Base-by-base conservation (phyloP, 2,329 filamentous ascomycete genomes). In the Pseudogymnoascus sp. region DNA sequence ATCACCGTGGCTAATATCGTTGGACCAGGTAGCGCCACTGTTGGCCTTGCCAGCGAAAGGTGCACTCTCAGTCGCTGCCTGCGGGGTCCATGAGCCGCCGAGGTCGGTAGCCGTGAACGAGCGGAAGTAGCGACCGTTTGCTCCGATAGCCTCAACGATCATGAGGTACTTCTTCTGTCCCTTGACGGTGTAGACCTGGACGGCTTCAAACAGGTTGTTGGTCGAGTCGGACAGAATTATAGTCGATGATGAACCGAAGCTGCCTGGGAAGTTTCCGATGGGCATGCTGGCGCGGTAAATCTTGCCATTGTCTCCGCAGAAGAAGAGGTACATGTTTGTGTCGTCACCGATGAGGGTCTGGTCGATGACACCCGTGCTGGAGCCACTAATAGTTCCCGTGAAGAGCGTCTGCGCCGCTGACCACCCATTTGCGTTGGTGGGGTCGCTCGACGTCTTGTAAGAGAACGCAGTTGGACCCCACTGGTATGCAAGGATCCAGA, bases 21-120 rank as follows among this genome's bases (percentile, higher is more conserved):
- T 83, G 56, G 85, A 87, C 86, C 86, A 89, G 16, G 78, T 79
- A 1, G 84, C 84, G 38, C 83, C 85, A 60, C 80, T 86, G 75
- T 88, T 89, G 28, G 79, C 82, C 76, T 85, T 86, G 68, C 86
- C 84, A n/a, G 85, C 85, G 65, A 89, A 89, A 0, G 86, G 85
- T n/a, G 73, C 75, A 67, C 69, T 73, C 75, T 88, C 86, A 12
- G 69, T 78, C 0, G 76, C 76, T 1, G 85, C 83, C 69, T 87
- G 81, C 8, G 79, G 67, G 0, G 83, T 85, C 86, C 86, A 89
- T 3, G 72, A 61, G 7, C 86, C 86, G 38, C 72, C 70, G 7
- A 89, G 77, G 68, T 76, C 82, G 46, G 75, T 79, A 12, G 86
- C 82, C 0, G 84, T 88, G 76, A 85, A 89, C 0, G 84, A 87